Percentiles rank a stretch among this genome's conserved stretches.
Evolutionary conservation across 2,329 filamentous ascomycete species (phyloP).

Genomic region (Raffaelea albimanens): DNA sequence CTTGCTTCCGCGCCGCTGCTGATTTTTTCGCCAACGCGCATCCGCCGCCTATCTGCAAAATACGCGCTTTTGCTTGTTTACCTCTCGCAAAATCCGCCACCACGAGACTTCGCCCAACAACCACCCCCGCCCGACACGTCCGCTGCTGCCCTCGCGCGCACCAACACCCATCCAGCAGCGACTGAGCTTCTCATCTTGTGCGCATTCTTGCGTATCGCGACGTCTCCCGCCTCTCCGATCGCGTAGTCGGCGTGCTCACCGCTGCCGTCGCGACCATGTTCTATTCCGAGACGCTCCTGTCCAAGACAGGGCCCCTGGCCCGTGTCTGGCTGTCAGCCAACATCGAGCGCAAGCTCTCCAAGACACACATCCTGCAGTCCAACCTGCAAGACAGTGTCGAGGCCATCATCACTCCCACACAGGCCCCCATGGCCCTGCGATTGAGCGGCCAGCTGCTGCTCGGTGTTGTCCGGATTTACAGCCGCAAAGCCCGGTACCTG

Average conservation of each 20-base stretch:
- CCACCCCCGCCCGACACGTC: no score
- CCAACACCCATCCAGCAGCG: no score
- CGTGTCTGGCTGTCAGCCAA: constrained; percentile 98
- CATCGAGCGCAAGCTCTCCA: constrained; percentile 95
- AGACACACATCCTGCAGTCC: constrained; percentile 88
- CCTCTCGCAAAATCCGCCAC: background rate
- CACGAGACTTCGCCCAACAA: background rate
- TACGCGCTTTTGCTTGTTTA: constrained; percentile 5
- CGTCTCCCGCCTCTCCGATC: no score
- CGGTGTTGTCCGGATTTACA: constrained; percentile 95
- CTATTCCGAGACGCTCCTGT: constrained; percentile 90
- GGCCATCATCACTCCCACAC: constrained; percentile 85
- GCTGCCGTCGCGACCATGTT: constrained; percentile 58
- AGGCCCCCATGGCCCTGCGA: constrained; percentile 90
- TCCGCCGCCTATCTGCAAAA: background rate
- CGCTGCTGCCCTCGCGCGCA: no score
- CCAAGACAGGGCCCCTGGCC: constrained; percentile 93
- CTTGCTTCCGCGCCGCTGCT: background rate
- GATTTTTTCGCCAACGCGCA: background rate
- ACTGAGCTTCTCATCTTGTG: no score
- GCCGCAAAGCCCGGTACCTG: constrained; percentile 90
- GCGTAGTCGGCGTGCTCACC: background rate
- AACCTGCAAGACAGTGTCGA: constrained; percentile 92
- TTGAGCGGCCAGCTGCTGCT: constrained; percentile 89
- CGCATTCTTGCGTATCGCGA: no score